phyloP scores from a whole-genome alignment of 78 protist species.

The Tieghemostelium lacteum region DNA sequence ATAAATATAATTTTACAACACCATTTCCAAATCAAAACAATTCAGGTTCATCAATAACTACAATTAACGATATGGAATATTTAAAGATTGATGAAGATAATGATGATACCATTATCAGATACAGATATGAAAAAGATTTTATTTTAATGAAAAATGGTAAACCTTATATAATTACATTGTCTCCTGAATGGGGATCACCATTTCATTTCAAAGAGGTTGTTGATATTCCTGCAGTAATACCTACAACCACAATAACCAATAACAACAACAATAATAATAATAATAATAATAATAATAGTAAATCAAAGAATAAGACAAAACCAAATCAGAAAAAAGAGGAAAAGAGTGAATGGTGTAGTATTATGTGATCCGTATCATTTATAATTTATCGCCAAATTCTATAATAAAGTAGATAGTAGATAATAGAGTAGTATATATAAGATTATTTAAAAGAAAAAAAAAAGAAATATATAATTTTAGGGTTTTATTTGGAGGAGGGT shows the following conservation, averaged over 20 bases:
- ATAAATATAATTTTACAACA: not conserved
- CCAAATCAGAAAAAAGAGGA: not conserved
- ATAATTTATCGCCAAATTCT: no score
- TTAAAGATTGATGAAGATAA: constrained; percentile 22
- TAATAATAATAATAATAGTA: not conserved
- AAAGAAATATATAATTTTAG: no score
- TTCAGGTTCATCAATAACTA: not conserved
- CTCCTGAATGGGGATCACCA: constrained; percentile 72
- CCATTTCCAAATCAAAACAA: not conserved
- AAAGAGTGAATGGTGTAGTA: not conserved
- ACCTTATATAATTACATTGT: constrained; percentile 29
- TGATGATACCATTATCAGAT: constrained; percentile 14
- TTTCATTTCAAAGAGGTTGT: constrained; percentile 47
- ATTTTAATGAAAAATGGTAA: constrained; percentile 40
- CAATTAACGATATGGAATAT: not conserved
- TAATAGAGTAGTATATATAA: no score
- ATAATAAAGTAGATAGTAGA: no score
- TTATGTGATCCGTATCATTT: not conserved
- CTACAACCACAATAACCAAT: not conserved
- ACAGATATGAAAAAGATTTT: constrained; percentile 72
- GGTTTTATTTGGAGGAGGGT: no score
- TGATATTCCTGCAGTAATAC: not conserved
- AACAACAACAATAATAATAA: not conserved
- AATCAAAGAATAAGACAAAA: not conserved
- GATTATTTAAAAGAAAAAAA: no score